These are phyloP conservation scores for Triadica sebifera DNA, from an alignment of 345 rosid species.

Conservation along the genomic window DNA sequence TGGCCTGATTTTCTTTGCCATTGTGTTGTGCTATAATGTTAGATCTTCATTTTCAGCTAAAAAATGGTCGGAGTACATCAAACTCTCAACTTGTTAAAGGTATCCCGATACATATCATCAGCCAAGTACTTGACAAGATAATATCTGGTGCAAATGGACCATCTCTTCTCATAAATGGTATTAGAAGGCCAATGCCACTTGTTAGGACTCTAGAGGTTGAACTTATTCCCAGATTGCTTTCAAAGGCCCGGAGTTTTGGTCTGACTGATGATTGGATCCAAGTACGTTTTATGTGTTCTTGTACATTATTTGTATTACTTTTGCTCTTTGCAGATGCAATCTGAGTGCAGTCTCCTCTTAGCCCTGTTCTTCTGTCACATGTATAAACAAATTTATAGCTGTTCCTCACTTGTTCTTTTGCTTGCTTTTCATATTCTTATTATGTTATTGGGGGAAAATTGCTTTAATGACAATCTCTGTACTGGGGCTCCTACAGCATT, in stretches of 20 bases:
- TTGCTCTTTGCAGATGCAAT: neutral
- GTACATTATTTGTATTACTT: neutral
- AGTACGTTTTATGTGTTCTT: constrained; percentile 46
- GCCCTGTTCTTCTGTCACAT: neutral
- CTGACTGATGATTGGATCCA: constrained; percentile 82
- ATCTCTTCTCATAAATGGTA: constrained; percentile 74
- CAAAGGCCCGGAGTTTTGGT: constrained; percentile 92
- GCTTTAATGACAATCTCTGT: neutral
- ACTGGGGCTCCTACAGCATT: neutral
- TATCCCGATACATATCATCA: constrained; percentile 64
- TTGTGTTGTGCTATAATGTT: constrained; percentile 17
- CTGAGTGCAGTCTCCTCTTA: neutral
- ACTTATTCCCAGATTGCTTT: constrained; percentile 73
- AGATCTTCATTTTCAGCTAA: constrained; percentile 44
- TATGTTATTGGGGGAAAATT: too few species aligned
- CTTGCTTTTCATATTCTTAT: too few species aligned
- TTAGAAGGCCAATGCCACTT: constrained; percentile 80
- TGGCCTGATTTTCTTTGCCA: constrained; percentile 11
- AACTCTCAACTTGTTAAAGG: constrained; percentile 90
- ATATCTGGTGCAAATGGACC: constrained; percentile 66
- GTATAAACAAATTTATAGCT: neutral
- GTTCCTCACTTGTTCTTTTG: neutral
- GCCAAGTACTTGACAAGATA: constrained; percentile 72
- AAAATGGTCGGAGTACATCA: constrained; percentile 57
- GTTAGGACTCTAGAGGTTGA: constrained; percentile 89